Base-by-base conservation (phyloP, 1,284 basidiomycete genomes). In the Neonothopanus nambi region DNA sequence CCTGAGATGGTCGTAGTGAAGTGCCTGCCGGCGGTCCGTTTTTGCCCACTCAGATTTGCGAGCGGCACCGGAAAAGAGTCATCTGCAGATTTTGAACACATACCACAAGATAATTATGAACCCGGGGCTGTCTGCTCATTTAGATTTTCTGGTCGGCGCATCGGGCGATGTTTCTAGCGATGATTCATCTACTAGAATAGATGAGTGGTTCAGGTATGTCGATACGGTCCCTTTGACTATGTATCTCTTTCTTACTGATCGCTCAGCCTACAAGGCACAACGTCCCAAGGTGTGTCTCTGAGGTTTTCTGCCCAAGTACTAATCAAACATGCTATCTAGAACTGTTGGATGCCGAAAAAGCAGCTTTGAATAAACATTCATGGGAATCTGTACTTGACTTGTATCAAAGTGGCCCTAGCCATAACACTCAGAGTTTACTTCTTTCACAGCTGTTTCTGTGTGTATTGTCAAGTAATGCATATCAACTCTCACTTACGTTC, bases 131-230 rank as follows among this genome's bases (percentile, higher is more conserved):
- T 36, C 20, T 24, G 51, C 52, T 36, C 65, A 69, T 41, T 52
- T 69, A 23, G 61, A 66, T 51, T 58, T 60, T 44, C 62, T 69
- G 13, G 56, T 67, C 28, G 60, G 63, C 3, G 60, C 61, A 13
- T 59, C 63, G 5, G 54, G 60, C n/a, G 61, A 63, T 35, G 42
- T 44, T 26, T 33, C 54, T 42, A 56, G 60, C 45, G 59, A 51
- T 39, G 64, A 67, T 28, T 57, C 57, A 45, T 56, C 52, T 40
- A 37, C 56, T 12, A n/a, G n/a, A n/a, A 42, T 65, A 8, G 63
- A 67, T 26, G 63, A 64, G 44, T 69, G 67, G 67, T 52, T 53
- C 56, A 59, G 49, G 67, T 67, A 52, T 45, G 64, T 39, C 42
- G 20, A 45, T 42, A 15, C 30, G 15, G 3, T 23, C 20, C 21